Conservation (phyloP, 2,329 filamentous ascomycete species). For the Sporothrix brunneoviolacea region DNA sequence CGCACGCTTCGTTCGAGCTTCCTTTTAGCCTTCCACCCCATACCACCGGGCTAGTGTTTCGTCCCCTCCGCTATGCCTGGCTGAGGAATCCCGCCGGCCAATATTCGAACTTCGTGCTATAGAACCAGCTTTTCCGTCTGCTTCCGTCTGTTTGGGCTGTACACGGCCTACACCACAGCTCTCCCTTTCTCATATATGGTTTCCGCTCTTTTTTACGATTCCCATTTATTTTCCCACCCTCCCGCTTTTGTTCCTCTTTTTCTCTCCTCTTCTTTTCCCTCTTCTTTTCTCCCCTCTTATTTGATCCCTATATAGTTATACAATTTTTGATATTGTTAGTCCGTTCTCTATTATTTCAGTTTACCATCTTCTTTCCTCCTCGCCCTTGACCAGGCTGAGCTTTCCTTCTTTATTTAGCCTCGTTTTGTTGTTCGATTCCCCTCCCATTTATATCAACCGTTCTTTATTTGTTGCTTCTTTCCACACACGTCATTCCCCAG, state of each 20-base stretch:
- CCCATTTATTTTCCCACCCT: constrained; percentile 8
- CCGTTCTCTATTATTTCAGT: no score
- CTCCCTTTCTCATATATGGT: not conserved
- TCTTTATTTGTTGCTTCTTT: not conserved
- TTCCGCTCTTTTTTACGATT: not conserved
- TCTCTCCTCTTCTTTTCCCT: no score
- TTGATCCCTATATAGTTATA: not conserved
- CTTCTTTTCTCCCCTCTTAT: not conserved
- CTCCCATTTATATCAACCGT: not conserved
- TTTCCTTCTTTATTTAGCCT: not conserved
- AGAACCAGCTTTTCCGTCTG: not conserved
- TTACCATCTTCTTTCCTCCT: not conserved
- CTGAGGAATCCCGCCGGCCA: not conserved
- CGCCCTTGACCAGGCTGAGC: no score
- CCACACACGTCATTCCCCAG: not conserved
- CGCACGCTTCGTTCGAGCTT: not conserved
- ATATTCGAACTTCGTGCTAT: not conserved
- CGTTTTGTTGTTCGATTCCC: not conserved
- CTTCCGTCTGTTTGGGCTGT: constrained; percentile 10
- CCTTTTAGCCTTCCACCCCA: not conserved
- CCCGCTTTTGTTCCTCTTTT: not conserved
- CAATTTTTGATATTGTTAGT: no score
- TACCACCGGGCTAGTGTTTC: not conserved
- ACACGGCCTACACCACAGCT: not conserved
- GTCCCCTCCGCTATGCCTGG: not conserved